Conservation (phyloP, 208 protist genomes). For the Trypanosoma scelopori region DNA sequence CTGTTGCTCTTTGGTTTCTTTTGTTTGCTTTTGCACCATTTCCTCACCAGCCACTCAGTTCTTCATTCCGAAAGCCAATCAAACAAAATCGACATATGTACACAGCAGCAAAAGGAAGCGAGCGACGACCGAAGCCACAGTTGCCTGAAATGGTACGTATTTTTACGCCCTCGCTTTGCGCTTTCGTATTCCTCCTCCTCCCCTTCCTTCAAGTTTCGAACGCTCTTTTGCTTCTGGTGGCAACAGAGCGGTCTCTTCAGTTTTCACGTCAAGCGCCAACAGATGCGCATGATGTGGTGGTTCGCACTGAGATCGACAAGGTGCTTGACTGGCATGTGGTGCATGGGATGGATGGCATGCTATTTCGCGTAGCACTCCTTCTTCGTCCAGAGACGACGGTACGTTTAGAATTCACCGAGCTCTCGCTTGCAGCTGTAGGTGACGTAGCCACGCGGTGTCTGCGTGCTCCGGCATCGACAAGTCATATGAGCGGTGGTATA, state of each 20-base stretch:
- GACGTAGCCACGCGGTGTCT: conserved; percentile 16
- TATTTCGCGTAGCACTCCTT: conserved; percentile 23
- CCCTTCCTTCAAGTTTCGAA: neutral
- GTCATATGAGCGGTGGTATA: neutral
- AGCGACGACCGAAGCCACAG: neutral
- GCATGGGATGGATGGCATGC: neutral
- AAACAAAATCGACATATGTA: neutral
- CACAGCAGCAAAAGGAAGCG: neutral
- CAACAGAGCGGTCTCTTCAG: conserved; percentile 3
- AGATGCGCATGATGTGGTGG: conserved; percentile 5
- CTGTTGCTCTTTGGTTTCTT: neutral
- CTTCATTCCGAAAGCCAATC: neutral
- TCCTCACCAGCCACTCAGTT: too few relatives aligned
- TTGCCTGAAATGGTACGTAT: conserved; percentile 6
- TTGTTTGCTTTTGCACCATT: neutral
- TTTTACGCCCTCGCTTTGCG: neutral
- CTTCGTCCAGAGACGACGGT: conserved; percentile 2
- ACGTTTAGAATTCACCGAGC: conserved; percentile 5
- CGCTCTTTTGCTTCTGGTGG: conserved; percentile 19
- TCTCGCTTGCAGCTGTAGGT: conserved; percentile 14
- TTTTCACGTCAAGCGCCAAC: conserved; percentile 9
- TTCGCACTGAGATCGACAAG: conserved; percentile 10
- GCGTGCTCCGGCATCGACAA: neutral
- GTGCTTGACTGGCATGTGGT: conserved; percentile 29
- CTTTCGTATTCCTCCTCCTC: neutral